Base-by-base conservation (phyloP, 1,139 yeast genomes). In the Pichia sp. region DNA sequence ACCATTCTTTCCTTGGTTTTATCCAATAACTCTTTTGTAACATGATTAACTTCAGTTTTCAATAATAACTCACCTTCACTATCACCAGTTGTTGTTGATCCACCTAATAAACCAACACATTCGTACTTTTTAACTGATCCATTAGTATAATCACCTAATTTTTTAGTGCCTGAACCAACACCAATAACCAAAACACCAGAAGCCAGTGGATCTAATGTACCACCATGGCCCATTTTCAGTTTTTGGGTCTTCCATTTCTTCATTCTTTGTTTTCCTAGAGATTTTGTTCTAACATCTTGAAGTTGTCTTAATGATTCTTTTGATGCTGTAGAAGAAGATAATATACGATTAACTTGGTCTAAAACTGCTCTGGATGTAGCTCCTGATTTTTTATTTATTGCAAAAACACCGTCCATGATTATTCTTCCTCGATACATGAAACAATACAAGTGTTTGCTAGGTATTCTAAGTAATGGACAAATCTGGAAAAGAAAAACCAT, bases 221-320 rank as follows among this genome's bases (percentile, higher is more conserved):
- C 99, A 9, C 99, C 99, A 68, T 95, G 99, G 1, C 99, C 99
- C 73, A 93, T 85, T 65, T 95, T 93, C 33, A 91, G 80, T 62
- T 82, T 83, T 71, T 62, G 67, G 70, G 68, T 58, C 38, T 56
- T 58, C 54, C 57, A 57, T 48, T 56, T 63, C 18, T 49, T 53
- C 48, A 57, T 57, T n/a, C 59, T 55, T 46, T 58, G 56, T 45
- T 58, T 60, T 7, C 59, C 57, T 13, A 51, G 50, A 59, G 73
- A 66, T 70, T 73, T 77, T 71, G 77, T 67, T 68, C 78, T 68
- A 58, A 75, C 71, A 61, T 80, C 67, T 67, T 75, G 66, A 62
- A 77, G 67, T 67, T 72, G 66, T 64, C 74, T 72, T 54, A 87
- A 68, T 54, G 84, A 85, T 25, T 69, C 71, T 41, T 78, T 75